Evolutionary conservation across 306 rosid genomes (phyloP).

Genomic region (Casuarina glauca): DNA sequence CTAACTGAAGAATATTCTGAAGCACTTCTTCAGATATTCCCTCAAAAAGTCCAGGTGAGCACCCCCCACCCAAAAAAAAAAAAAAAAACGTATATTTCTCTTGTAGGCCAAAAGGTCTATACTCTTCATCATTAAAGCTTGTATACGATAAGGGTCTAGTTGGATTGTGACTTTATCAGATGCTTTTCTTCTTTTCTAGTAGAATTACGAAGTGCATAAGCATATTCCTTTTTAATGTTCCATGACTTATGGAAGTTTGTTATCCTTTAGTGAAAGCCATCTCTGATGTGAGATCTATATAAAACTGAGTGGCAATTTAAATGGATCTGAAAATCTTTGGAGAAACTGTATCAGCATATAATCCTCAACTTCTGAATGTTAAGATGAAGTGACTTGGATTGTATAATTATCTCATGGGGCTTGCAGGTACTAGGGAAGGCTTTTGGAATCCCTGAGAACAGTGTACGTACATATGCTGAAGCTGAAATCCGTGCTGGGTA

Average conservation of each 20-base stretch:
- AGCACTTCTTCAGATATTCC: conserved; percentile 90
- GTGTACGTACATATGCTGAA: conserved; percentile 82
- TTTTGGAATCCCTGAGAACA: conserved; percentile 85
- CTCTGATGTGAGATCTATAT: neutral
- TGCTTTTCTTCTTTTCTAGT: neutral
- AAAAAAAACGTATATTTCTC: neutral
- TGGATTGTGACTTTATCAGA: neutral
- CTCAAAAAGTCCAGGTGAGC: conserved; percentile 85
- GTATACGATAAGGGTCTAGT: neutral
- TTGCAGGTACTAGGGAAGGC: conserved; percentile 85
- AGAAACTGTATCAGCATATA: neutral
- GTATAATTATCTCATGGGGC: conserved; percentile 9
- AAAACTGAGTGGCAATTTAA: neutral
- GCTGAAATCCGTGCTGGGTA: conserved; percentile 99
- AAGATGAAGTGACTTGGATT: neutral
- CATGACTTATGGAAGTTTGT: neutral
- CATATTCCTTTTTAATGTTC: neutral
- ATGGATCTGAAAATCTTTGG: neutral
- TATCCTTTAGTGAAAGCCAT: neutral
- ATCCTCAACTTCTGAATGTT: conserved; percentile 8
- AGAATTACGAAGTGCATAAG: neutral
- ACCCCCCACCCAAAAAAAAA: neutral
- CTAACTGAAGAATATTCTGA: conserved; percentile 95
- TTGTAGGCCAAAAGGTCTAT: neutral
- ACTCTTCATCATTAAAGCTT: neutral